Evolutionary conservation across 345 rosid species (phyloP).

Genomic region (Gossypium longicalyx): DNA sequence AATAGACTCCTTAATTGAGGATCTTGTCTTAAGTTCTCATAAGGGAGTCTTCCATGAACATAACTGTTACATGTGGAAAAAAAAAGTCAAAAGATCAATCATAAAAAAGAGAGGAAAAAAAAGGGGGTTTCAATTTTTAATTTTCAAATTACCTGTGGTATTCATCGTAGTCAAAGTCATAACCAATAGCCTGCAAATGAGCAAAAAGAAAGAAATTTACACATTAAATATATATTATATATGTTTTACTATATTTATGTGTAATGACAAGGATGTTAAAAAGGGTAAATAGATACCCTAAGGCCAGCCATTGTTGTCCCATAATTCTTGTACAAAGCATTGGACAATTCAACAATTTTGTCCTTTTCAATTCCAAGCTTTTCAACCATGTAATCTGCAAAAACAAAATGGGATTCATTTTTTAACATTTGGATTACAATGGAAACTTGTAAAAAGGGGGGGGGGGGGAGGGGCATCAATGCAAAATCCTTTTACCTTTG

Average conservation of each 20-base stretch:
- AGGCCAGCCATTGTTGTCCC: slow-evolving; percentile 99
- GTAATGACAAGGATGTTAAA: neutral
- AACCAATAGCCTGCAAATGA: slow-evolving; percentile 73
- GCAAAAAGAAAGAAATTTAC: neutral
- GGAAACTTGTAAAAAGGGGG: neutral
- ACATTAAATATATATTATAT: neutral
- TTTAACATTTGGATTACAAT: slow-evolving; percentile 9
- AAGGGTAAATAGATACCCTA: slow-evolving; percentile 41
- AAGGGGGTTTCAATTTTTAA: too few relatives aligned
- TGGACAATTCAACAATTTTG: slow-evolving; percentile 59
- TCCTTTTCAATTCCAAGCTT: slow-evolving; percentile 63
- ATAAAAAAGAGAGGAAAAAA: too few relatives aligned
- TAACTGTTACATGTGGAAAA: slow-evolving; percentile 20
- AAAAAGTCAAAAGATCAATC: too few relatives aligned
- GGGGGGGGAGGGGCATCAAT: neutral
- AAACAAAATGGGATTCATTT: neutral
- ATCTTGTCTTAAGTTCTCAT: slow-evolving; percentile 82
- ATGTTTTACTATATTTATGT: neutral
- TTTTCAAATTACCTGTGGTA: slow-evolving; percentile 40
- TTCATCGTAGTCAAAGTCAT: slow-evolving; percentile 84
- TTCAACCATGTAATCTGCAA: slow-evolving; percentile 80
- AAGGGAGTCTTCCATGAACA: slow-evolving; percentile 91
- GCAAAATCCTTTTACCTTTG: slow-evolving; percentile 36
- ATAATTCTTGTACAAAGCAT: slow-evolving; percentile 74
- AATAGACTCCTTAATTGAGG: slow-evolving; percentile 72